Conservation (phyloP, 2,329 filamentous ascomycete genomes). For the Monosporascus cannonballus region DNA sequence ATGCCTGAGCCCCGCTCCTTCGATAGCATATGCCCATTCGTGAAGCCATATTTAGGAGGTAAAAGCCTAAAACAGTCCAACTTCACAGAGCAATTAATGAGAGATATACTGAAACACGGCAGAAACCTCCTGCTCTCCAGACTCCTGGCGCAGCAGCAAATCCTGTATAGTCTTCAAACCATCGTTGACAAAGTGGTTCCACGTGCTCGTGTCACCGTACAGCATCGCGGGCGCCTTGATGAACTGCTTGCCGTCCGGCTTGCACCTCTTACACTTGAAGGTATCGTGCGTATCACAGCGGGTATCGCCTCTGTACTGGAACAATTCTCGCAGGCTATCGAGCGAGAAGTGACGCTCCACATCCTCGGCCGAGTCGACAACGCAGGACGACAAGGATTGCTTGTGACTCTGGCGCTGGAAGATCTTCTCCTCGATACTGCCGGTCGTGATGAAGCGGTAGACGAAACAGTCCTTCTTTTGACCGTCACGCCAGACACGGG, state of each 20-base stretch:
- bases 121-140: slow-evolving; percentile 71
- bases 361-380: slow-evolving; percentile 93
- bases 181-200: slow-evolving; percentile 93
- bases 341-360: slow-evolving; percentile 95
- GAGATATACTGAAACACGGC: slow-evolving; percentile 99
- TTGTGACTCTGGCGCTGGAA: slow-evolving; percentile 99
- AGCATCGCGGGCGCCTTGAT: slow-evolving; percentile 92
- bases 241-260: slow-evolving; percentile 76
- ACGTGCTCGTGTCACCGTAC: slow-evolving; percentile 97
- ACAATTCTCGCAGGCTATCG: slow-evolving; percentile 85
- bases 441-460: slow-evolving; percentile 97
- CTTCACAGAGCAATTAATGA: slow-evolving; percentile 41
- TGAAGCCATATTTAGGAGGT: neutral
- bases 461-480: slow-evolving; percentile 99
- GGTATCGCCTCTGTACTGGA: slow-evolving; percentile 83
- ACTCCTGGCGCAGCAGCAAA: slow-evolving; percentile 81
- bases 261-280: slow-evolving; percentile 96
- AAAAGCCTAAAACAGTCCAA: neutral
- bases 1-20: neutral
- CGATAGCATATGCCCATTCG: neutral
- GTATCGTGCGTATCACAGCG: slow-evolving; percentile 94
- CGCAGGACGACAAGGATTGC: slow-evolving; percentile 90
- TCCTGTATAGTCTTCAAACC: slow-evolving; percentile 82
- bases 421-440: slow-evolving; percentile 98
- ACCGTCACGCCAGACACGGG: slow-evolving; percentile 96